A percentile compares a stretch with the other conserved stretches of the same genome.
Evolutionary conservation across 176 grass and related monocot species (phyloP).

Genomic region (Carex littledalei): DNA sequence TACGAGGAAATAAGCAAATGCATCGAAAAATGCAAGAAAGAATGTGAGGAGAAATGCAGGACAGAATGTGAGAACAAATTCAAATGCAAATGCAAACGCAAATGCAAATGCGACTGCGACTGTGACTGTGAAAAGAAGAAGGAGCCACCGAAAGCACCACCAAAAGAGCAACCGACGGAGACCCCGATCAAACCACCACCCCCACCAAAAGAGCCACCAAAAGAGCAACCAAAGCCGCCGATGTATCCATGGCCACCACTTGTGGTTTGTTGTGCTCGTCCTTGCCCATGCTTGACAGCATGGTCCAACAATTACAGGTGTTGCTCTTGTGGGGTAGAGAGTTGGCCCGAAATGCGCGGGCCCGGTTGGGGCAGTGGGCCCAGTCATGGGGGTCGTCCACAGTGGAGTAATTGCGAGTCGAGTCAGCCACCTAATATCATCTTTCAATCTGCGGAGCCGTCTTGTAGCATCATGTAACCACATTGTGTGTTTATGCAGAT

Average conservation of each 20-base stretch:
- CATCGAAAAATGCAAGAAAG: conserved; percentile 3
- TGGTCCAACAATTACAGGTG: not conserved
- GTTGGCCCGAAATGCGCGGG: not conserved
- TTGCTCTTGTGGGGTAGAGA: not conserved
- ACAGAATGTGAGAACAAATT: not conserved
- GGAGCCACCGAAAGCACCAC: not conserved
- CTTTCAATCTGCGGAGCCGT: not conserved
- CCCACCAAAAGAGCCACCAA: not conserved
- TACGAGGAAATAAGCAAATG: not conserved
- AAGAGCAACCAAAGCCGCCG: not conserved
- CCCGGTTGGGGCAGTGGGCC: not conserved
- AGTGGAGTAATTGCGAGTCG: not conserved
- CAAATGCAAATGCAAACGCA: not conserved
- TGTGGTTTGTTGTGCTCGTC: not conserved
- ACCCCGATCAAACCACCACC: too few species aligned
- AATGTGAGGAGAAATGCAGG: not conserved
- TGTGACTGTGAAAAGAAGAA: not conserved
- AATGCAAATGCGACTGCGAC: not conserved
- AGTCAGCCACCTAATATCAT: not conserved
- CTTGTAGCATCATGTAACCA: conserved; percentile 4
- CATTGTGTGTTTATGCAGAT: not conserved
- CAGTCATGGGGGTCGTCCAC: not conserved
- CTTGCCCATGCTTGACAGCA: not conserved
- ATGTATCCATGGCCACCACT: not conserved
- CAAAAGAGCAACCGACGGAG: not conserved